A percentile compares a stretch with the other conserved stretches of the same genome.
phyloP scores from a whole-genome alignment of 2,329 filamentous ascomycete genomes.

The Exophiala dermatitidis region DNA sequence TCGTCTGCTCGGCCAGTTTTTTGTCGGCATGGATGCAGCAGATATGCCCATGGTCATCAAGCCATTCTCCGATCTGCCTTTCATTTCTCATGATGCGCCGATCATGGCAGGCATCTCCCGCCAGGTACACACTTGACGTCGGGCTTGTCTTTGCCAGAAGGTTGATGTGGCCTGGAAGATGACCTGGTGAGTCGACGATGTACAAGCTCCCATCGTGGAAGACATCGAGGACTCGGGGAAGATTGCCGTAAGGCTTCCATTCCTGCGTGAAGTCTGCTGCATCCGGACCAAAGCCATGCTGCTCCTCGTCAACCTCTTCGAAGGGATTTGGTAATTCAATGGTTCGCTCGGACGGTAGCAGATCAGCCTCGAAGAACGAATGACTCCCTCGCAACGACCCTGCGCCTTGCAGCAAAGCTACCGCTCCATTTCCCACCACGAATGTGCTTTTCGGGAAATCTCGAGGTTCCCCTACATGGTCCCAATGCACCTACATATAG shows the following conservation, averaged over 20 bases:
- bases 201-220: conserved; percentile 30
- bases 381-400: conserved; percentile 23
- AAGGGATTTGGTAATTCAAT: conserved; percentile 25
- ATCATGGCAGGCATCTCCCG: conserved; percentile 33
- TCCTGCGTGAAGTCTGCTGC: conserved; percentile 19
- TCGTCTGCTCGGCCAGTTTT: conserved; percentile 24
- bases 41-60: conserved; percentile 24
- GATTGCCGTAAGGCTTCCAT: conserved; percentile 22
- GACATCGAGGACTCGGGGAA: conserved; percentile 27
- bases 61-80: conserved; percentile 29
- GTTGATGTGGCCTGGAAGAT: conserved; percentile 32
- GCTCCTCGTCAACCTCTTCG: conserved; percentile 8
- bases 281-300: not conserved
- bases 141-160: conserved; percentile 24
- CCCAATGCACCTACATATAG: conserved; percentile 30
- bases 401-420: conserved; percentile 15
- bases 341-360: conserved; percentile 22
- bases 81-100: conserved; percentile 29
- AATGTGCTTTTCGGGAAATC: conserved; percentile 35
- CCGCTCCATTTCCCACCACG: conserved; percentile 32
- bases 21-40: conserved; percentile 31
- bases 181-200: conserved; percentile 30
- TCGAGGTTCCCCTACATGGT: conserved; percentile 34
- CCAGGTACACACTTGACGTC: conserved; percentile 28
- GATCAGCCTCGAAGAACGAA: conserved; percentile 27